Base-by-base conservation (phyloP, 768 basidiomycete species). In the Solioccasus polychromus region DNA sequence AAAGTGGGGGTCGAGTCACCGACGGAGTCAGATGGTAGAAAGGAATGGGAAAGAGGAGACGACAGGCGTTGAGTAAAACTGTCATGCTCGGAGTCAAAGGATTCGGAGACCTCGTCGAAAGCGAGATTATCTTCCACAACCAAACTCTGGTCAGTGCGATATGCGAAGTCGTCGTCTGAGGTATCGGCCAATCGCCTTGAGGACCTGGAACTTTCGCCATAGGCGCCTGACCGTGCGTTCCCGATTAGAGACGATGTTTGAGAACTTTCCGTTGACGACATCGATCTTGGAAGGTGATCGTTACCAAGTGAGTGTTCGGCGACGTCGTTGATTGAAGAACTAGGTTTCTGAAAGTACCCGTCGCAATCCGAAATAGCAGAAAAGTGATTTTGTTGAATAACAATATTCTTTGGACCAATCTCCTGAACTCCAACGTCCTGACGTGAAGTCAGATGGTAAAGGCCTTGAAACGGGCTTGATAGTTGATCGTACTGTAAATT, bases 41-140 rank as follows among this genome's bases (percentile, higher is more conserved):
- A 44, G 11, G 42, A 39, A 18, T 47, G 49, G 34, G 57, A 54
- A 11, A 57, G 50, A 29, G 62, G 60, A 47, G 54, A 60, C 18
- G 60, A 57, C 30, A 52, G n/a, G 15, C 24, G 51, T 29, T 35
- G 52, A 8, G 42, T 35, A 37, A 52, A 42, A 36, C 29, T 42
- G 19, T 37, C 12, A 26, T 15, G 8, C 11, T 30, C 44, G 2
- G 39, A 47, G 15, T 37, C 39, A 20, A 45, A 39, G 17, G 17
- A 23, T 30, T 31, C 39, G 1, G 31, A 5, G 23, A 19, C 26
- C 49, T 42, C 43, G 19, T 49, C 45, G 9, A 34, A 36, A 7
- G 20, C 26, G 15, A 29, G 12, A 25, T 17, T n/a, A 3, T 42
- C 31, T 14, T 42, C 50, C 9, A n/a, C 35, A 35, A 4, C 31